Evolutionary conservation across 495 filamentous ascomycete genomes (phyloP).

Genomic region (Penicillium ochrochloron): DNA sequence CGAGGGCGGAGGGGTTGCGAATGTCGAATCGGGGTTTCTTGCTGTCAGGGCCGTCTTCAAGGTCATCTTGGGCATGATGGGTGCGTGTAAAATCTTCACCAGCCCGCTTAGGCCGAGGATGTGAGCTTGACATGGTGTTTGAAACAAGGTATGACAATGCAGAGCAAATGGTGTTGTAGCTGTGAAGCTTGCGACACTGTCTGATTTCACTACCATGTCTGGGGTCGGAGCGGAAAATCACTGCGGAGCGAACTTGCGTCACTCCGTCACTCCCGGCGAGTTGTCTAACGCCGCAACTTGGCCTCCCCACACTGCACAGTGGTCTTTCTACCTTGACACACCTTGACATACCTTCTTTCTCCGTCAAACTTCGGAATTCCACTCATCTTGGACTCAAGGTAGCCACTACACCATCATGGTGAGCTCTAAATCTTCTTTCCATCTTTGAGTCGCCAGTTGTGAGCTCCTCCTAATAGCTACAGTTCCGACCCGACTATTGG

Average conservation of each 20-base stretch:
- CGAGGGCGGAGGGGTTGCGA: conserved; percentile 90
- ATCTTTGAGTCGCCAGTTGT: not conserved
- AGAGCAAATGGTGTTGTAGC: conserved; percentile 9
- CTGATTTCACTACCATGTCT: conserved; percentile 30
- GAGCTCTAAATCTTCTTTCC: conserved; percentile 7
- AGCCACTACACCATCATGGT: conserved; percentile 33
- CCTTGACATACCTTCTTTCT: conserved; percentile 2
- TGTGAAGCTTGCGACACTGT: conserved; percentile 14
- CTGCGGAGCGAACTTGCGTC: conserved; percentile 49
- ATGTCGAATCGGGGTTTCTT: conserved; percentile 96
- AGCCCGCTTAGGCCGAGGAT: conserved; percentile 78
- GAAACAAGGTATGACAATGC: not conserved
- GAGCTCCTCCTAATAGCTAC: conserved; percentile 27
- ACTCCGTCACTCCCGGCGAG: conserved; percentile 47
- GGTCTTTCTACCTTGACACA: conserved; percentile 6
- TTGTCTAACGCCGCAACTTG: conserved; percentile 2
- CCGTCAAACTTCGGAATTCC: conserved; percentile 4
- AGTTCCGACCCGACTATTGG: conserved; percentile 59
- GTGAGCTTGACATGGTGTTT: conserved; percentile 62
- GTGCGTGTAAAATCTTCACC: conserved; percentile 78
- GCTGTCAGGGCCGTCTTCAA: conserved; percentile 48
- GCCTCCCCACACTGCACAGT: not conserved
- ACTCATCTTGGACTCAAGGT: conserved; percentile 9
- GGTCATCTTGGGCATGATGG: conserved; percentile 61
- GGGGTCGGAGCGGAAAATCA: conserved; percentile 56